These are phyloP conservation scores for Leptomonas seymouri DNA, from an alignment of 208 protist genomes.

Conservation along the genomic window DNA sequence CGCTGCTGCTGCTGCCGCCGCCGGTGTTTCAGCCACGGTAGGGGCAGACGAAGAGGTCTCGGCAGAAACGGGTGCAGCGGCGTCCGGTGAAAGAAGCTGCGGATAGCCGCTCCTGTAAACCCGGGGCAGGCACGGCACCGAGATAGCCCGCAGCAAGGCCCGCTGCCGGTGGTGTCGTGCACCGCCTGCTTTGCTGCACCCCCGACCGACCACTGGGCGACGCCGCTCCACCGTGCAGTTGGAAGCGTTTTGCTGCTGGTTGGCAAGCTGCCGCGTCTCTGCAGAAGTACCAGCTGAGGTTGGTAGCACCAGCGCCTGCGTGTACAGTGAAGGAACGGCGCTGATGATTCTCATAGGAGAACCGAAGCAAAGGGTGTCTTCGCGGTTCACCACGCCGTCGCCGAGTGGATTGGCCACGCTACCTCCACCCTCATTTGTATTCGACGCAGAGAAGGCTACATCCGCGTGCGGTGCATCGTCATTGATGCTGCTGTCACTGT, in stretches of 20 bases:
- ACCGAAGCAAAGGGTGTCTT: slow-evolving; percentile 23
- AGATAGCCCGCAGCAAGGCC: slow-evolving; percentile 42
- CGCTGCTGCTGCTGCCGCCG: slow-evolving; percentile 5
- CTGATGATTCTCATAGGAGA: slow-evolving; percentile 18
- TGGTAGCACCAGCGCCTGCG: not conserved
- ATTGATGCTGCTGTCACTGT: not conserved
- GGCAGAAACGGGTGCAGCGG: not conserved
- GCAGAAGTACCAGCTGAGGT: not conserved
- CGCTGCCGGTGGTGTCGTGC: not conserved
- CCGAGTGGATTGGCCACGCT: not conserved
- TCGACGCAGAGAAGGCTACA: not conserved
- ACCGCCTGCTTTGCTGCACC: not conserved
- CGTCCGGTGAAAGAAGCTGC: slow-evolving; percentile 2
- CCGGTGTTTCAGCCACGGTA: too few species aligned
- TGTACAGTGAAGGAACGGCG: not conserved
- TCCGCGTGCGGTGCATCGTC: not conserved
- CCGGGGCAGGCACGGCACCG: slow-evolving; percentile 43
- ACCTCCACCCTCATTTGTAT: not conserved
- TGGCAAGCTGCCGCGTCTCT: not conserved
- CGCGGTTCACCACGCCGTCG: slow-evolving; percentile 10
- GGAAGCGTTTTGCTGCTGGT: not conserved
- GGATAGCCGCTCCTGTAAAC: slow-evolving; percentile 30
- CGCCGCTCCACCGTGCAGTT: not conserved
- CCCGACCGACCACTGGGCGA: not conserved
- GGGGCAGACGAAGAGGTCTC: not conserved